Base-by-base conservation (phyloP, 108 stramenopile genomes). In the Licmophora abbreviata region DNA sequence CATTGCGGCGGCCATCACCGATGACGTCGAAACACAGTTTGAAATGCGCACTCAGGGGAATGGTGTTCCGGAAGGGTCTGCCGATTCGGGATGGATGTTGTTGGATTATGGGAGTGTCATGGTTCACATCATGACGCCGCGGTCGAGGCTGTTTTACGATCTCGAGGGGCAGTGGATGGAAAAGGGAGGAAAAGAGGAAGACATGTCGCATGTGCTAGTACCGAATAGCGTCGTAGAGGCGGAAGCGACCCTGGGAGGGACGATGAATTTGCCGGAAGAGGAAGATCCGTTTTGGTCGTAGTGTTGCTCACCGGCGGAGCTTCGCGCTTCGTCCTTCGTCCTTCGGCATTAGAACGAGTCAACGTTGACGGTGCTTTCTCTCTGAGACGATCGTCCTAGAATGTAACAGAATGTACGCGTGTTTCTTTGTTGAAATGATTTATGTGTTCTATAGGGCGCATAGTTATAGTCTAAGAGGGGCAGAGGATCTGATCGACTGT, bases 101-200 rank as follows among this genome's bases (percentile, higher is more conserved):
- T 51, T 95, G 53, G 95, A 95, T 68, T 95, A 83, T 54, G 94
- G 92, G 0, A 74, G 71, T 58, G 79, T 93, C 40, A 88, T 95
- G 71, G 90, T 92, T 5, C 85, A 95, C 56, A 71, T 95, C 14
- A 93, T 94, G 92, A 94, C 92, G 18, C 92, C 90, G 11, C 83
- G 86, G 60, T 79, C 82, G 40, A 53, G 95, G 29, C 36, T 72
- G 27, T 95, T 76, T 72, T 95, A 95, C 71, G 92, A 92, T 63
- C 56, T 95, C 3, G 92, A 95, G 53, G 83, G 84, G 26, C 71
- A 72, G 25, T 94, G 89, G 89, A 71, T 49, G 47, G 66, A 73
- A 26, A 73, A 76, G 57, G 85, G 81, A 9, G 88, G 67, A 7
- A 69, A 76, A 43, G 44, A 71, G 18, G 69, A 83, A 79, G 74